A percentile compares a stretch with the other conserved stretches of the same genome.
These are phyloP conservation scores for Trichoderma orchidacearum DNA, from an alignment of 495 filamentous ascomycete species.

Conservation along the genomic window DNA sequence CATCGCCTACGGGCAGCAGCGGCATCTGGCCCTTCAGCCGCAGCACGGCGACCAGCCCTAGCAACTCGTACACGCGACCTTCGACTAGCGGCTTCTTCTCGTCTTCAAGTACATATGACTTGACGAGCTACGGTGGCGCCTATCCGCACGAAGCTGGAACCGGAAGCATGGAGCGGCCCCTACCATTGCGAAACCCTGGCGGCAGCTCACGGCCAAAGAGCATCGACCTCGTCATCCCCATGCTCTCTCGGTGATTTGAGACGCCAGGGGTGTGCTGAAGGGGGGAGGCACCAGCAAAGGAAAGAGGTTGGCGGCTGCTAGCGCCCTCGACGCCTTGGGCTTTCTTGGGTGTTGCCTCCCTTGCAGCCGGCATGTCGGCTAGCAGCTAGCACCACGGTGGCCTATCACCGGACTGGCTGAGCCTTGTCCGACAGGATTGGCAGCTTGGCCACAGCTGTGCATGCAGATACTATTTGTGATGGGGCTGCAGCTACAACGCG, in stretches of 20 bases:
- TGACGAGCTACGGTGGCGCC: conserved; percentile 12
- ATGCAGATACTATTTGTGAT: neutral
- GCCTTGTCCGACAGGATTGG: no score
- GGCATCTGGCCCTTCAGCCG: conserved; percentile 32
- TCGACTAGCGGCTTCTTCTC: conserved; percentile 22
- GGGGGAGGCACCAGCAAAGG: neutral
- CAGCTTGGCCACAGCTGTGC: neutral
- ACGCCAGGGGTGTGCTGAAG: neutral
- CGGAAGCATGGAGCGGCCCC: conserved; percentile 23
- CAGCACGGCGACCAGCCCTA: conserved; percentile 30
- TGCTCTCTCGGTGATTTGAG: conserved; percentile 25
- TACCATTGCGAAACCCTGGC: conserved; percentile 27
- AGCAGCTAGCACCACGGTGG: neutral
- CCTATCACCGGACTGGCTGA: neutral
- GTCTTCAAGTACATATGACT: conserved; percentile 27
- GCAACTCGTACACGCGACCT: conserved; percentile 27
- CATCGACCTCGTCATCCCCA: conserved; percentile 36
- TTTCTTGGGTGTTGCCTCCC: neutral
- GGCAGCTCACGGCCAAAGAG: conserved; percentile 34
- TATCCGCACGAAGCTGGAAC: conserved; percentile 15
- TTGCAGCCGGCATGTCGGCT: neutral
- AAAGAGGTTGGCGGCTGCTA: neutral
- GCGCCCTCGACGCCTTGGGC: neutral
- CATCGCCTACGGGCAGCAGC: conserved; percentile 18
- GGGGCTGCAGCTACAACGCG: neutral